Base-by-base conservation (phyloP, 2,329 filamentous ascomycete genomes). In the Colletotrichum paranaense region DNA sequence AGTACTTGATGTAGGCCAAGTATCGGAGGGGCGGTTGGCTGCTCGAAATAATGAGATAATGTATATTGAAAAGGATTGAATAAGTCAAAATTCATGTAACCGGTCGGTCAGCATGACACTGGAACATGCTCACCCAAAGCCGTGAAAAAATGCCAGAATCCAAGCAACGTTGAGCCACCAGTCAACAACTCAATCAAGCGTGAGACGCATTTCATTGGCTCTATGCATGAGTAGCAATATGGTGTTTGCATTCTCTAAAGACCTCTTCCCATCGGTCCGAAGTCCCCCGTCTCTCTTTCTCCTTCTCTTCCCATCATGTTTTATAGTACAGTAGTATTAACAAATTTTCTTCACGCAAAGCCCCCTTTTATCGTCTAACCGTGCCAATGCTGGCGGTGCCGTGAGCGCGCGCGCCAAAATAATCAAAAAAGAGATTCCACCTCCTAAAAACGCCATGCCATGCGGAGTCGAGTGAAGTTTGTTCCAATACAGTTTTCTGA, bases 381-480 rank as follows among this genome's bases (percentile, higher is more conserved):
- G 53, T 73, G 71, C 67, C 71, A 62, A 66, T 66, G 67, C 67
- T 70, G 71, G 71, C 71, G 71, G 67, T 73, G 71, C 71, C 66
- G 46, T 49, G 42, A 49, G 42, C 19, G 42, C 66, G 42, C 19
- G 19, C 66, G 70, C 71, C 67, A 38, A 57, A 59, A 62, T 57
- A 68, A 42, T 19, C 5, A 65, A 22, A 55, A 38, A 28, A 52
- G 53, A 32, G 52, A 42, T 24, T 28, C 52, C 71, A 65, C 53
- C 38, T 65, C 72, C 67, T 49, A 68, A 65, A 68, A 75, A 75
- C 74, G 74, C 74, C 74, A 73, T 75, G 74, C 74, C 74, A 75
- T 75, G 74, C 74, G 72, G 74, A 75, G 74, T 74, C 72, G 72
- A 75, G 74, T 74, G 74, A 75, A 75, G 72, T 74, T 62, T 73